Base-by-base conservation (phyloP, 768 basidiomycete genomes). In the Punctularia strigosozonata region DNA sequence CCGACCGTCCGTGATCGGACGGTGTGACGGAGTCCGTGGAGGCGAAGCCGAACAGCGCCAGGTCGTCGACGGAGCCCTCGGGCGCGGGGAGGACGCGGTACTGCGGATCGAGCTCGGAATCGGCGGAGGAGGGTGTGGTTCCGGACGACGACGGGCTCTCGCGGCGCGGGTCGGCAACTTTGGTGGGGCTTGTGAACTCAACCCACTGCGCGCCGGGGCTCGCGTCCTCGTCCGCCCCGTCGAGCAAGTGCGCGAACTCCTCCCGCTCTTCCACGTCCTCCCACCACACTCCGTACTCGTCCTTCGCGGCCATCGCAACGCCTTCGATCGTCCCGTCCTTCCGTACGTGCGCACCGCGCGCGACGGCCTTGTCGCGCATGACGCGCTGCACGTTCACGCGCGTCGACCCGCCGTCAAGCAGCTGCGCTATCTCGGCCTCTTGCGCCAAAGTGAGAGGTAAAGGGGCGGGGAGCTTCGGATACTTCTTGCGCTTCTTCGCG, bases 231-330 rank as follows among this genome's bases (percentile, higher is more conserved):
- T 58, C 51, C 12, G 61, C 53, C 19, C 60, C 64, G 31, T 56
- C 60, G 22, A 85, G 64, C 6, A 85, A 66, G 41, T 73, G 76
- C 12, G 66, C 62, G 45, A 75, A 81, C 50, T n/a, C n/a, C n/a
- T 85, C 82, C 66, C 69, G 64, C 49, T 77, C 71, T 53, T 85
- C 82, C 8, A 80, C 78, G 39, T 68, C 71, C 47, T 85, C 82
- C 64, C 71, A 68, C 79, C 81, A 85, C 12, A 83, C 38, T 0
- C 73, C 70, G 18, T 79, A 80, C 19, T 67, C 62, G 0, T 58
- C 75, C 40, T 84, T 17, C 54, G 20, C 54, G 53, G 14, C 60
- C 42, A 33, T 45, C 43, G 20, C 37, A 6, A n/a, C 14, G n/a
- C 49, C 52, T 25, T 52, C 44, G n/a, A 47, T 47, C 21, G 46